Conservation (phyloP, 2,329 filamentous ascomycete species). For the Whalleya microplaca region DNA sequence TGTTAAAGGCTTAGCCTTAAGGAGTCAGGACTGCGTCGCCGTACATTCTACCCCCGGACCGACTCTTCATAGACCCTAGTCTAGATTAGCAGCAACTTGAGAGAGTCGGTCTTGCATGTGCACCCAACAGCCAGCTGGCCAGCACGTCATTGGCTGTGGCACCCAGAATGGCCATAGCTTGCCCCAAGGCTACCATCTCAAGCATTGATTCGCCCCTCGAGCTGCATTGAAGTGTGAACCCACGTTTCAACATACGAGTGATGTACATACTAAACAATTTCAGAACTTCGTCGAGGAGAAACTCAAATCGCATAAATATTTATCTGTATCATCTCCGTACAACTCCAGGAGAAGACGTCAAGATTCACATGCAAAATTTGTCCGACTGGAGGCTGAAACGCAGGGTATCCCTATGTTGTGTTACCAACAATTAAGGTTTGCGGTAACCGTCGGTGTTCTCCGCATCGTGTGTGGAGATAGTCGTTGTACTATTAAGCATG, state of each 20-base stretch:
- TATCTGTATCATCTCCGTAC: neutral
- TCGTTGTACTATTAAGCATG: neutral
- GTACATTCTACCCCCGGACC: neutral
- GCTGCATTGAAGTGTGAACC: too few relatives aligned
- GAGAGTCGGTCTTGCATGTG: neutral
- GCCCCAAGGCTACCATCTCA: too few relatives aligned
- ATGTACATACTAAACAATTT: neutral
- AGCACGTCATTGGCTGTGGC: neutral
- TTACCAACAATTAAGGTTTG: slow-evolving; percentile 16
- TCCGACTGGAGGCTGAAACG: neutral
- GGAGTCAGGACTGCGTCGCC: neutral
- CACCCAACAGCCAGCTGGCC: neutral
- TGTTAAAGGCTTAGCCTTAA: neutral
- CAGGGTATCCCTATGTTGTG: slow-evolving; percentile 15
- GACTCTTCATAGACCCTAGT: neutral
- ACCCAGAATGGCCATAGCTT: too few relatives aligned
- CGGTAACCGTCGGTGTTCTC: slow-evolving; percentile 11
- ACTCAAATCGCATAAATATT: neutral
- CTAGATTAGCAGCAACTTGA: neutral
- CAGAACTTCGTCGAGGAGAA: neutral
- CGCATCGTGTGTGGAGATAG: slow-evolving; percentile 1
- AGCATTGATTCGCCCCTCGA: too few relatives aligned
- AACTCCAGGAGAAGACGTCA: neutral
- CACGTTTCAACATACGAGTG: too few relatives aligned
- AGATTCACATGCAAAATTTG: slow-evolving; percentile 16